A percentile compares a stretch with the other conserved stretches of the same genome.
phyloP scores from a whole-genome alignment of 169 alveolate genomes.

The Plasmodium cynomolgi region DNA sequence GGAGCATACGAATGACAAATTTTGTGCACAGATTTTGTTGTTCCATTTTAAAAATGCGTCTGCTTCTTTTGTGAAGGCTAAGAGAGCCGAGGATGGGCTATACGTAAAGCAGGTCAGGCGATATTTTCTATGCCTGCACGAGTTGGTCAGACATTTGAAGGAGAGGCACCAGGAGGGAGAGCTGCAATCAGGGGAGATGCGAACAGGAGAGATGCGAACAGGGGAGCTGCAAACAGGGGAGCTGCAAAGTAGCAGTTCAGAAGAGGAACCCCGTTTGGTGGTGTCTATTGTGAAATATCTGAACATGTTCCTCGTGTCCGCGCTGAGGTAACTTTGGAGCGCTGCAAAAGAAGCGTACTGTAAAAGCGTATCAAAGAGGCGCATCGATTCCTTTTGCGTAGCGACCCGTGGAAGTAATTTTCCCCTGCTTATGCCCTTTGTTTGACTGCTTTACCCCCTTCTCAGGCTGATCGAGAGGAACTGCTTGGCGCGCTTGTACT shows the following conservation, averaged over 20 bases:
- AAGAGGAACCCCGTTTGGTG: not conserved
- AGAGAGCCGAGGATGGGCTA: conserved; percentile 12
- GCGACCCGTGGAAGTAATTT: not conserved
- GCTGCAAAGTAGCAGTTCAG: not conserved
- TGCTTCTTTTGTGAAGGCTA: conserved; percentile 8
- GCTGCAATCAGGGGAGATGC: too few species aligned
- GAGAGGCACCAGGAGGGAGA: not conserved
- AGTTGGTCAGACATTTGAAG: conserved; percentile 15
- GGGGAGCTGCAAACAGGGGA: not conserved
- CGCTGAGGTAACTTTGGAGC: conserved; percentile 4
- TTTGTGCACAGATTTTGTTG: not conserved
- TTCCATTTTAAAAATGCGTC: conserved; percentile 23
- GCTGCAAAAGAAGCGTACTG: not conserved
- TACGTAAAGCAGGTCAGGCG: conserved; percentile 4
- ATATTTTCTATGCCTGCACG: conserved; percentile 12
- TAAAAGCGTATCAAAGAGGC: not conserved
- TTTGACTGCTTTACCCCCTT: not conserved
- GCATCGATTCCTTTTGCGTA: not conserved
- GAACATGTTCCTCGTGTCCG: not conserved
- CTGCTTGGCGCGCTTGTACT: not conserved
- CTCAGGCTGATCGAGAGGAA: conserved; percentile 5
- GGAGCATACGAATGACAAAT: not conserved
- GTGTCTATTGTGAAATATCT: conserved; percentile 1
- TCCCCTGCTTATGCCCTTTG: not conserved
- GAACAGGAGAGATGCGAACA: too few species aligned